Evolutionary conservation across 495 filamentous ascomycete genomes (phyloP), one percentile per base, ranked within the genome.

Genomic region (Lasiosphaeria miniovina): DNA sequence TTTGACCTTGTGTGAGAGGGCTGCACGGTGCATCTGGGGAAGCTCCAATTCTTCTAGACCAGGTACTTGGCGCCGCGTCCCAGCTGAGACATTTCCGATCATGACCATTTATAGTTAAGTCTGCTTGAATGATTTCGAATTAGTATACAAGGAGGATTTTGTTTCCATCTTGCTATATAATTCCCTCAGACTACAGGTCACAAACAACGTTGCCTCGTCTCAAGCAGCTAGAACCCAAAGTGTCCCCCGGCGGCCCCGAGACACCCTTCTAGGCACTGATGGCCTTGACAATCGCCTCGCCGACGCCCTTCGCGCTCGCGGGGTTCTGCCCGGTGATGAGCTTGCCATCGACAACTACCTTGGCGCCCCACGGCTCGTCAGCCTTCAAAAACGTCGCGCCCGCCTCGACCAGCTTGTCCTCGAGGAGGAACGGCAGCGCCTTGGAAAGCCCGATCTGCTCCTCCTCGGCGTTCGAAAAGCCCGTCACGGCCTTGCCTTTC

Each of bases 251-350:
- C 12, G 43, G 43, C 12, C 43, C 1, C 11, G 15, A 46, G 5
- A 46, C 4, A n/a, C 11, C 0, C 6, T 5, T 14, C 43, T 46
- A 5, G 33, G 15, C 51, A 32, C 11, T 32, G 38, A 56, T 31
- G 33, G 67, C 64, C 65, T 72, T 73, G 14, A 72, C 64, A 61
- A 80, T 61, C n/a, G 69, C 76, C 70, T 87, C 77, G 0, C 80
- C 88, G 50, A 91, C 74, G 0, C 68, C 79, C 34, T 74, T 77
- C 11, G 86, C 87, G 68, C 83, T 86, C 8, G 80, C 82, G 14
- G 89, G 89, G 63, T 91, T 92, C 76, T 92, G 88, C 0, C 89
- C 89, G 3, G 89, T 91, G 59, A 92, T 87, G 55, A 92, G 56
- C 64, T 73, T 75, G 0, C 86, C 87, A 49, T 80, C 79, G 35